A percentile compares a stretch with the other conserved stretches of the same genome.
phyloP scores from a whole-genome alignment of 306 rosid species.

The Sicyos edulis region DNA sequence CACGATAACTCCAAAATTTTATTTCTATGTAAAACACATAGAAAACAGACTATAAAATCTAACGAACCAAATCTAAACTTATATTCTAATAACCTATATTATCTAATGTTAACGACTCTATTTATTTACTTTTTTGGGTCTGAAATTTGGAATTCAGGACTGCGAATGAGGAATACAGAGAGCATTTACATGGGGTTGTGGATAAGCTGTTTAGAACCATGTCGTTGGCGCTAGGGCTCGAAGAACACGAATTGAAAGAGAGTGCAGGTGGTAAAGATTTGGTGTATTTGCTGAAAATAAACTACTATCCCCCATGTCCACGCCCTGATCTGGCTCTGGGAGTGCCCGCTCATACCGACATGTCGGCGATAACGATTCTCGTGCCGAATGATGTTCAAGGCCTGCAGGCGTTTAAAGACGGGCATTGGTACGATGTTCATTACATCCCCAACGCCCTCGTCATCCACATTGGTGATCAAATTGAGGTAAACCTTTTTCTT shows the following conservation, averaged over 20 bases:
- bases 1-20: no score
- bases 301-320: constrained; percentile 80
- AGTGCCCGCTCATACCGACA: constrained; percentile 69
- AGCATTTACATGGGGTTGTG: constrained; percentile 38
- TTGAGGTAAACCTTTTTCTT: no score
- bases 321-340: constrained; percentile 72
- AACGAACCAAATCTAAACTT: no score
- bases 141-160: constrained; percentile 28
- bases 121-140: no score
- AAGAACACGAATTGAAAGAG: constrained; percentile 46
- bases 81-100: no score
- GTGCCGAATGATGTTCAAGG: constrained; percentile 80
- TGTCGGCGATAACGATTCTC: constrained; percentile 52
- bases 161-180: constrained; percentile 51
- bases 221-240: constrained; percentile 55
- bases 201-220: constrained; percentile 47
- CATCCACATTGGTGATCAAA: constrained; percentile 71
- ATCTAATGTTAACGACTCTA: no score
- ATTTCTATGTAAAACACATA: no score
- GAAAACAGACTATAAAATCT: no score
- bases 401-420: constrained; percentile 60
- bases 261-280: constrained; percentile 48
- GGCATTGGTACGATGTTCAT: constrained; percentile 57
- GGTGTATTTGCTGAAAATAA: constrained; percentile 57
- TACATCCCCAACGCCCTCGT: constrained; percentile 69